Conservation (phyloP, 495 filamentous ascomycete genomes). For the Neurospora sp. region DNA sequence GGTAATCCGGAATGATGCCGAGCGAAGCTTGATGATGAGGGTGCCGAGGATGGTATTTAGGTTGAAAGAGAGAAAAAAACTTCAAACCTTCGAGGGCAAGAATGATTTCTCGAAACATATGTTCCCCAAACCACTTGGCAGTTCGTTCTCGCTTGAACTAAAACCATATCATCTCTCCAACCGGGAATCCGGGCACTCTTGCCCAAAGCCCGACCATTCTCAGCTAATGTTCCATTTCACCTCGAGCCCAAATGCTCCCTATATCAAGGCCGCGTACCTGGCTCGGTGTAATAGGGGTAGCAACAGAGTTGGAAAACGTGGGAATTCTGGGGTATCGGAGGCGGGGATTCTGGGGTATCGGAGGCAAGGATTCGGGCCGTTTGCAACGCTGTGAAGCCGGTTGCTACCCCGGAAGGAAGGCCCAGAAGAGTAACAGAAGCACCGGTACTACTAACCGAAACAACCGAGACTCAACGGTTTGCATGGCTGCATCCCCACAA, state of each 20-base stretch:
- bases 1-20: not conserved
- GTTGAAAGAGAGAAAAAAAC: not conserved
- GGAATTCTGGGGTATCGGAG: not conserved
- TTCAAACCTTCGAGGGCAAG: not conserved
- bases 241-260: not conserved
- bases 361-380: not conserved
- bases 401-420: not conserved
- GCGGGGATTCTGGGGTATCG: not conserved
- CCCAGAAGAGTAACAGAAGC: not conserved
- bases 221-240: not conserved
- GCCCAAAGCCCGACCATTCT: not conserved
- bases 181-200: not conserved
- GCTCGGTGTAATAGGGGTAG: not conserved
- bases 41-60: not conserved
- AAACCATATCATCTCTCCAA: not conserved
- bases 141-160: not conserved
- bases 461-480: not conserved
- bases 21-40: not conserved
- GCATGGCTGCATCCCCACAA: not conserved
- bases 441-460: constrained; percentile 7
- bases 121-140: not conserved
- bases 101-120: not conserved
- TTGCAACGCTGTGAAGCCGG: not conserved
- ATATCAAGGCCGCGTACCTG: not conserved
- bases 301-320: not conserved